Evolutionary conservation across 2,329 filamentous ascomycete genomes (phyloP).

Genomic region (Botryosphaeria dothidea): DNA sequence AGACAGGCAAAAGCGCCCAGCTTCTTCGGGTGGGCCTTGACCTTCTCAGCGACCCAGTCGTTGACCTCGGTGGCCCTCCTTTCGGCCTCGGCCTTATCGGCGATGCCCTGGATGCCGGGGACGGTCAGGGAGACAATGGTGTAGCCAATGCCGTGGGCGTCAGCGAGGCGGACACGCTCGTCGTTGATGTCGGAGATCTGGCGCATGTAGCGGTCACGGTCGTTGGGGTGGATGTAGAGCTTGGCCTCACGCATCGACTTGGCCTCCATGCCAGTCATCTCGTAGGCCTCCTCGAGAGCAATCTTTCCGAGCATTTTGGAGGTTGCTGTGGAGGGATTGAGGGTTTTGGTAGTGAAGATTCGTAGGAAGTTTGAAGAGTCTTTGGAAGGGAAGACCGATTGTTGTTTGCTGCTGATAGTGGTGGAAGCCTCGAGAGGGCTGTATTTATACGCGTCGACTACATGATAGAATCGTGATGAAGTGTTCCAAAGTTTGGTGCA

Average conservation of each 20-base stretch:
- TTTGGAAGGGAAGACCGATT: neutral
- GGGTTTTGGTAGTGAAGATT: neutral
- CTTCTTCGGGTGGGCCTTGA: slow-evolving; percentile 23
- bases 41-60: slow-evolving; percentile 28
- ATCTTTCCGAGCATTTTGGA: slow-evolving; percentile 11
- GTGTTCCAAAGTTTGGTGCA: neutral
- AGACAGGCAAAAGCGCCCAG: slow-evolving; percentile 22
- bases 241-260: slow-evolving; percentile 10
- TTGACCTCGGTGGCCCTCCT: slow-evolving; percentile 29
- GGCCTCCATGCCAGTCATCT: slow-evolving; percentile 9
- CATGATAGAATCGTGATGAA: neutral
- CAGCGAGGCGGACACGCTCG: slow-evolving; percentile 26
- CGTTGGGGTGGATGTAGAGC: slow-evolving; percentile 12
- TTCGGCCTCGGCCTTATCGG: slow-evolving; percentile 28
- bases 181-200: slow-evolving; percentile 14
- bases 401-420: neutral
- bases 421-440: neutral
- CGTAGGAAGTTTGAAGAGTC: neutral
- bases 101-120: slow-evolving; percentile 31
- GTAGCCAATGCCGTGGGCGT: slow-evolving; percentile 29
- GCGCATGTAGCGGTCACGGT: slow-evolving; percentile 8
- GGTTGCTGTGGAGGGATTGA: neutral
- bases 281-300: slow-evolving; percentile 16
- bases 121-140: slow-evolving; percentile 30
- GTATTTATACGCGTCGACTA: neutral